phyloP scores from a whole-genome alignment of 176 grass and related monocot species.

The Saccharum spontaneum region DNA sequence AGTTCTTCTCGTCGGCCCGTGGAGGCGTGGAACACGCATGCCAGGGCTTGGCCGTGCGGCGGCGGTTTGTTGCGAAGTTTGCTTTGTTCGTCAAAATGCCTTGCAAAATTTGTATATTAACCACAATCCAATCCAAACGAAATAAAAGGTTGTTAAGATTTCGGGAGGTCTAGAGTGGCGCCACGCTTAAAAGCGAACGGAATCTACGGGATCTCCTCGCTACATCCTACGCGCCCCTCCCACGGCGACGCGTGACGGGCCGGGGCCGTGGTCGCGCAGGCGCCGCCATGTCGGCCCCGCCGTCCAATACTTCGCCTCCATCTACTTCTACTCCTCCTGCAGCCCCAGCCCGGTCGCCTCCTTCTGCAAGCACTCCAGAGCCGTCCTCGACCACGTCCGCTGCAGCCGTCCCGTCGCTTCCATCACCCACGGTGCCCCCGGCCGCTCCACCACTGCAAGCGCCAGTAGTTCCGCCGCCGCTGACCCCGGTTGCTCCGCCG shows the following conservation, averaged over 20 bases:
- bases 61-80: neutral
- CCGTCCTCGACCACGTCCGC: neutral
- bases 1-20: neutral
- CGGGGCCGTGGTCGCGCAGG: neutral
- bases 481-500: neutral
- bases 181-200: slow-evolving; percentile 16
- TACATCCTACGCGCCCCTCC: neutral
- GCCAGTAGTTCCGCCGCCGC: neutral
- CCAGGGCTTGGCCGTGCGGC: neutral
- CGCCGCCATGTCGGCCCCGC: slow-evolving; percentile 14
- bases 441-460: neutral
- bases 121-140: neutral
- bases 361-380: neutral
- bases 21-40: neutral
- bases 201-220: neutral
- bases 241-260: slow-evolving; percentile 14
- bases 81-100: neutral
- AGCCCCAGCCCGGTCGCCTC: neutral
- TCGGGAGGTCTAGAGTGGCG: neutral
- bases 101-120: neutral
- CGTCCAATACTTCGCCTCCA: neutral
- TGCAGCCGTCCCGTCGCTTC: neutral
- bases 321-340: neutral
- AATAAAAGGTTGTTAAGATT: neutral
- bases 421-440: neutral